Evolutionary conservation across 352 stramenopile species (phyloP).

Genomic region (Pythium aristosporum): DNA sequence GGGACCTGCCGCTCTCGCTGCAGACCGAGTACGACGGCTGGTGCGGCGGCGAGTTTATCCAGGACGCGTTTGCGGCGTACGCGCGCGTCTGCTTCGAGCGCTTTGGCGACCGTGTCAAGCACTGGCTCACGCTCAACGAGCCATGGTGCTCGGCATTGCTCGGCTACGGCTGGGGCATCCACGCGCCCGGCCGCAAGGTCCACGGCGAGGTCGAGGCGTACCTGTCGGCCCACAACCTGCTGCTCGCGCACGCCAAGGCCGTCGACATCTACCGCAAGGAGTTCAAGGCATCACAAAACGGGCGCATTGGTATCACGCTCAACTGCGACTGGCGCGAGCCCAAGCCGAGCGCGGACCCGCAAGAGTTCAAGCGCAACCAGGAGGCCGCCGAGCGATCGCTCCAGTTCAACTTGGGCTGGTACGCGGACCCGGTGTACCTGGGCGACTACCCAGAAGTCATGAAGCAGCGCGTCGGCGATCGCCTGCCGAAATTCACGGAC

Average conservation of each 20-base stretch:
- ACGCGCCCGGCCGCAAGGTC: conserved; percentile 45
- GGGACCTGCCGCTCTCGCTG: conserved; percentile 91
- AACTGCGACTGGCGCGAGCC: conserved; percentile 90
- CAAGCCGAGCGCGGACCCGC: conserved; percentile 42
- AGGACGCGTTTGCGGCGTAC: conserved; percentile 78
- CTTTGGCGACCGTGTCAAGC: conserved; percentile 90
- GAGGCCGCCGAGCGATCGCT: conserved; percentile 76
- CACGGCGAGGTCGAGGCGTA: conserved; percentile 40
- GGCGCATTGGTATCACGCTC: conserved; percentile 92
- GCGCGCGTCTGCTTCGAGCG: conserved; percentile 84
- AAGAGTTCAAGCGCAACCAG: conserved; percentile 53
- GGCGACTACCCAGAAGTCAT: conserved; percentile 94
- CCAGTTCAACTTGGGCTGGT: conserved; percentile 89
- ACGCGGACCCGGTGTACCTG: conserved; percentile 89
- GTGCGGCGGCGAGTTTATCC: conserved; percentile 51
- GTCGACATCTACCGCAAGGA: conserved; percentile 77
- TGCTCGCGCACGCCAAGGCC: conserved; percentile 85
- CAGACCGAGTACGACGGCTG: conserved; percentile 66
- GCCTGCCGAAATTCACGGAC: conserved; percentile 90
- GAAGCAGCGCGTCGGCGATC: conserved; percentile 72
- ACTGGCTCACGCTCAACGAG: conserved; percentile 87
- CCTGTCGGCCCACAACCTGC: conserved; percentile 78
- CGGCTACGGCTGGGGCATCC: conserved; percentile 60
- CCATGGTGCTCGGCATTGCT: conserved; percentile 52
- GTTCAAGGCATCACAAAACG: conserved; percentile 38